Conservation (phyloP, 176 grass and related monocot species). For the Triticum monococcum region DNA sequence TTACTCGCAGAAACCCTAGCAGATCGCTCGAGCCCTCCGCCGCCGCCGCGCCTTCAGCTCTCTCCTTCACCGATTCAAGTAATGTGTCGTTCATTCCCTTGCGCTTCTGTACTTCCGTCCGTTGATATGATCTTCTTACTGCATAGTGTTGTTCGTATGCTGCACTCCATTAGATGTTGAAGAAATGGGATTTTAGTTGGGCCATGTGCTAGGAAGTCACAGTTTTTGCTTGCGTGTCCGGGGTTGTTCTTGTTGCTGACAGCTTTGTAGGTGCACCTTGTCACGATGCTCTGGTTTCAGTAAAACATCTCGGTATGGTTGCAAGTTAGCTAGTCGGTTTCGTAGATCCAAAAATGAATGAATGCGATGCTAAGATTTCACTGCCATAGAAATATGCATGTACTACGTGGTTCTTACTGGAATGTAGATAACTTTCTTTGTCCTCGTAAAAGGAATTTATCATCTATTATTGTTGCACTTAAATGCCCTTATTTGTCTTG, state of each 20-base stretch:
- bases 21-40: background rate
- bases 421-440: too few relatives aligned
- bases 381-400: background rate
- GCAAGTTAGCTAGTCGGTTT: background rate
- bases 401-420: too few relatives aligned
- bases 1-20: conserved; percentile 29
- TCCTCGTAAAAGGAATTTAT: too few relatives aligned
- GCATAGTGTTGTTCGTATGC: background rate
- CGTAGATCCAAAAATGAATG: background rate
- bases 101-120: background rate
- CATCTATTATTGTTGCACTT: too few relatives aligned
- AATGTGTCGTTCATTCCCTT: background rate
- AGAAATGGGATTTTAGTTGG: background rate
- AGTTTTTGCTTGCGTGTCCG: background rate
- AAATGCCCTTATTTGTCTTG: too few relatives aligned
- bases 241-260: background rate
- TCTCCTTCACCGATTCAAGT: conserved; percentile 37
- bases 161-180: background rate
- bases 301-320: background rate
- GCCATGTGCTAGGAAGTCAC: background rate
- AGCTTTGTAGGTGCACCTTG: background rate
- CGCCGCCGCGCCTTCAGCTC: conserved; percentile 27
- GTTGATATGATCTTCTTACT: background rate
- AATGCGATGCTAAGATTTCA: background rate
- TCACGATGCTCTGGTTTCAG: background rate